Conservation (phyloP, 2,329 filamentous ascomycete species). For the Monosporascus ibericus region DNA sequence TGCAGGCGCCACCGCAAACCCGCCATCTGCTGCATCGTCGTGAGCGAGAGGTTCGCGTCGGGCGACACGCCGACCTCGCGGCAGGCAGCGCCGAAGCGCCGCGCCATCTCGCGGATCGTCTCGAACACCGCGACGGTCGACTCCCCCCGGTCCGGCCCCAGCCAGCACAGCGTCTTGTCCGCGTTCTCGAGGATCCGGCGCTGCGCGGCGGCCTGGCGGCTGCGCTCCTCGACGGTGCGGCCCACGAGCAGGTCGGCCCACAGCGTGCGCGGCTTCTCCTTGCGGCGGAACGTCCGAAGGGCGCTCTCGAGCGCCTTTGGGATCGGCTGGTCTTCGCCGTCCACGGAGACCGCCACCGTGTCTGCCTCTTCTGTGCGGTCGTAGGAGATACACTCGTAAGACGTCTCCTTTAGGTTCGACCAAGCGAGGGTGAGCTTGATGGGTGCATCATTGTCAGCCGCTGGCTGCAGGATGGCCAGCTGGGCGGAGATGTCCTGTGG, state of each 20-base stretch:
- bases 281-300: conserved; percentile 14
- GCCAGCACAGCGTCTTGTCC: conserved; percentile 18
- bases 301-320: conserved; percentile 12
- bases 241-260: too few species aligned
- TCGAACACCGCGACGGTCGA: conserved; percentile 10
- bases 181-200: conserved; percentile 12
- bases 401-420: conserved; percentile 8
- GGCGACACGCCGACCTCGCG: conserved; percentile 5
- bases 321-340: conserved; percentile 9
- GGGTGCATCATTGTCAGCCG: conserved; percentile 8
- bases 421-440: conserved; percentile 13
- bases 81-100: conserved; percentile 8
- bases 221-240: too few species aligned
- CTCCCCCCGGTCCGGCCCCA: conserved; percentile 9
- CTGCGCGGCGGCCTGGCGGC: background rate
- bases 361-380: conserved; percentile 7
- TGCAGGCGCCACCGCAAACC: conserved; percentile 3
- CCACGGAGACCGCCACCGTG: conserved; percentile 6
- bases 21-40: conserved; percentile 7
- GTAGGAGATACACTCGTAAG: conserved; percentile 20
- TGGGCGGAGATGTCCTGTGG: conserved; percentile 1
- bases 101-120: conserved; percentile 12
- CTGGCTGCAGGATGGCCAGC: conserved; percentile 11
- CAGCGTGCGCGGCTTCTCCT: conserved; percentile 7
- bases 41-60: background rate